Evolutionary conservation across 257 asterid species (phyloP).

Genomic region (Gentiana straminea): DNA sequence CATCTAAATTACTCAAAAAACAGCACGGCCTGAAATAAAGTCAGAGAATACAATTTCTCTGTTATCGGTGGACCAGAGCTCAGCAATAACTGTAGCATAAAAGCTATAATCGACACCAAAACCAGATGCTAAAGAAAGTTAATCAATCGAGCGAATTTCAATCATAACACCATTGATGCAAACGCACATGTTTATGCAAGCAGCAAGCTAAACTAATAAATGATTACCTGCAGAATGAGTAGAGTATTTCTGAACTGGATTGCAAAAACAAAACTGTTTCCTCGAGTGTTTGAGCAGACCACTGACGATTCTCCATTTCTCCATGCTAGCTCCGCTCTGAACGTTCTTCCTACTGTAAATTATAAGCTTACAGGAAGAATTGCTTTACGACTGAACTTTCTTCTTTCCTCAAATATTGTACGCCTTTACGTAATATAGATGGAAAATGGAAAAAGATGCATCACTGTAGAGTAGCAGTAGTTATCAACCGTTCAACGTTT

Average conservation of each 20-base stretch:
- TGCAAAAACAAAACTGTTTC: slow-evolving; percentile 11
- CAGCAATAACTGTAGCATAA: neutral
- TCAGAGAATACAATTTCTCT: neutral
- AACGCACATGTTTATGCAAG: neutral
- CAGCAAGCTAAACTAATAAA: neutral
- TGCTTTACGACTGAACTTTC: too few species aligned
- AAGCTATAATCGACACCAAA: neutral
- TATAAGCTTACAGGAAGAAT: too few species aligned
- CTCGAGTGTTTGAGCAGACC: slow-evolving; percentile 37
- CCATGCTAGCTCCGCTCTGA: slow-evolving; percentile 23
- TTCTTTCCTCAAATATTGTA: too few species aligned
- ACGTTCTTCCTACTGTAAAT: too few species aligned
- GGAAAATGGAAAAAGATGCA: too few species aligned
- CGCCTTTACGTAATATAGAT: too few species aligned
- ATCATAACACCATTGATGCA: neutral
- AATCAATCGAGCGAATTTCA: neutral
- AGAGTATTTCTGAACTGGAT: slow-evolving; percentile 8
- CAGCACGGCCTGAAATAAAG: too few species aligned
- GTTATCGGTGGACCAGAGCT: neutral
- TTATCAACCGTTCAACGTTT: too few species aligned
- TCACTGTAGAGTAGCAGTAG: too few species aligned
- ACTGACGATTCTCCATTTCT: slow-evolving; percentile 28
- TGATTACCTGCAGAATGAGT: slow-evolving; percentile 33
- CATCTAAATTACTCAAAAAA: neutral
- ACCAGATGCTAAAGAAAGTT: neutral